Conservation (phyloP, 352 stramenopile genomes). For the Pseudoperonospora humuli region DNA sequence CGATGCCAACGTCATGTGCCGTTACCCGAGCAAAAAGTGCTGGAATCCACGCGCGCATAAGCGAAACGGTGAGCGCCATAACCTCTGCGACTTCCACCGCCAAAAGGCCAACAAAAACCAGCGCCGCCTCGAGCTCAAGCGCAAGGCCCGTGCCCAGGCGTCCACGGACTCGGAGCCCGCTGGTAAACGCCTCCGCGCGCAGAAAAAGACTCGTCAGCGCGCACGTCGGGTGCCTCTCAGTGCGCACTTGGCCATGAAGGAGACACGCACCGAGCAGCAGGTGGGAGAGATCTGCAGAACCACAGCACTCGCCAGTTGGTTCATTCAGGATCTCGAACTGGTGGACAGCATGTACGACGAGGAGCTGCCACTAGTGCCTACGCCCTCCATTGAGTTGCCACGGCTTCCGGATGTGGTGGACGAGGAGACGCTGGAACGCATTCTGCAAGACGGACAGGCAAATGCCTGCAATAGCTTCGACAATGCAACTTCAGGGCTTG, state of each 20-base stretch:
- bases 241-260: constrained; percentile 35
- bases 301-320: constrained; percentile 9
- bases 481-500: constrained; percentile 8
- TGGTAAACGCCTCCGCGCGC: constrained; percentile 7
- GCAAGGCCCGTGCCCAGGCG: constrained; percentile 21
- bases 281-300: constrained; percentile 5
- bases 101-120: constrained; percentile 67
- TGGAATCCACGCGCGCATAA: constrained; percentile 33
- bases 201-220: constrained; percentile 17
- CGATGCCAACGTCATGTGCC: constrained; percentile 24
- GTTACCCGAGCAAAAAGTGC: constrained; percentile 52
- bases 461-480: constrained; percentile 18
- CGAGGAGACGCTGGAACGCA: constrained; percentile 14
- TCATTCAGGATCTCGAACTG: constrained; percentile 26
- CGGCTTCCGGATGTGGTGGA: constrained; percentile 1
- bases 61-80: constrained; percentile 39
- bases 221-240: constrained; percentile 22
- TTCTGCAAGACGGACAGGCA: constrained; percentile 8
- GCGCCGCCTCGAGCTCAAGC: constrained; percentile 41
- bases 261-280: constrained; percentile 17
- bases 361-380: neutral
- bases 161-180: constrained; percentile 2
- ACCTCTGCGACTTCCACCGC: constrained; percentile 52
- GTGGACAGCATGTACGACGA: constrained; percentile 21
- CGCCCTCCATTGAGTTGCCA: constrained; percentile 1